Evolutionary conservation across 176 grass and related monocot genomes (phyloP).

Genomic region (Eremochloa ophiuroides): DNA sequence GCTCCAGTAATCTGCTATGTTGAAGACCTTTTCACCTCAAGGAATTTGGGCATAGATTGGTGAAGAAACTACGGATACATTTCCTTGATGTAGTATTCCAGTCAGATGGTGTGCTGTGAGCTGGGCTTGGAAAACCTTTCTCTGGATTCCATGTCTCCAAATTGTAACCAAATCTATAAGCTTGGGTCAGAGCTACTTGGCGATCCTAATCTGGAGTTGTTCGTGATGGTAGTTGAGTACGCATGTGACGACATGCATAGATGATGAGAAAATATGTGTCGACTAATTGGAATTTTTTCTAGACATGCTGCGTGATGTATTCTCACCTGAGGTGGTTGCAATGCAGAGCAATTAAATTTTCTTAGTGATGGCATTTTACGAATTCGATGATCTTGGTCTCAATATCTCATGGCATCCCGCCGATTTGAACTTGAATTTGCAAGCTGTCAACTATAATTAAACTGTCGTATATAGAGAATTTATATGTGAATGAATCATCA

Average conservation of each 20-base stretch:
- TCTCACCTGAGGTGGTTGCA: background rate
- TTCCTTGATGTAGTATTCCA: slow-evolving; percentile 15
- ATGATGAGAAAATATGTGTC: background rate
- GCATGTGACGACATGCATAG: background rate
- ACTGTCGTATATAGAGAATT: background rate
- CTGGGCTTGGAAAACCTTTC: background rate
- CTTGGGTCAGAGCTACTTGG: background rate
- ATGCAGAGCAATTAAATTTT: background rate
- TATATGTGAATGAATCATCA: background rate
- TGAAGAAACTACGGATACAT: slow-evolving; percentile 26
- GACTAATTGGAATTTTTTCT: background rate
- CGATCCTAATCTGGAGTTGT: background rate
- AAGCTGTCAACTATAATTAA: background rate
- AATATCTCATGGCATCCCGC: background rate
- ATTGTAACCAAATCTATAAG: slow-evolving; percentile 2
- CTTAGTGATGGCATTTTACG: background rate
- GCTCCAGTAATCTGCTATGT: slow-evolving; percentile 67
- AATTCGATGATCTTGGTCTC: background rate
- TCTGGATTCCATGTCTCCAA: background rate
- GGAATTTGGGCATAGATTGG: slow-evolving; percentile 71
- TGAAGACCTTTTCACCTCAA: slow-evolving; percentile 73
- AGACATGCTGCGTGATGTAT: background rate
- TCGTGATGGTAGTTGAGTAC: background rate
- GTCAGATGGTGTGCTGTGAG: background rate
- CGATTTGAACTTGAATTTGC: background rate